Evolutionary conservation across 2,329 filamentous ascomycete genomes (phyloP).

Genomic region (Colletotrichum costaricense): DNA sequence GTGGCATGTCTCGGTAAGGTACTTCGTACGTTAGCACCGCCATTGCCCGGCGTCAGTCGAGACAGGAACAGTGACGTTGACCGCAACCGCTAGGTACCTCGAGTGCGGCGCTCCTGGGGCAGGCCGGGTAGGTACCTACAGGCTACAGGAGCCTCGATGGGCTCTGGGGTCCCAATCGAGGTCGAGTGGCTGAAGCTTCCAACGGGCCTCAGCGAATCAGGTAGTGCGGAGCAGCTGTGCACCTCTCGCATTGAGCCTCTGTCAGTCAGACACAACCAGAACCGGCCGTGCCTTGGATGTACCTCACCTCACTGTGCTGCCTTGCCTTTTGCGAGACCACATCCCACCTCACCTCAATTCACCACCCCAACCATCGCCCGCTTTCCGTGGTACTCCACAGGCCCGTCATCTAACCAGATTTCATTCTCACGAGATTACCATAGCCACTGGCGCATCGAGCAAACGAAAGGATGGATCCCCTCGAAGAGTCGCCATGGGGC

Average conservation of each 20-base stretch:
- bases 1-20: no score
- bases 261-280: constrained; percentile 15
- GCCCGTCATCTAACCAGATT: constrained; percentile 2
- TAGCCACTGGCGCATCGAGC: background rate
- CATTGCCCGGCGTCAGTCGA: background rate
- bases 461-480: constrained; percentile 54
- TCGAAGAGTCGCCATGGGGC: constrained; percentile 66
- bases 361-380: background rate
- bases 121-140: background rate
- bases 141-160: constrained; percentile 11
- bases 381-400: background rate
- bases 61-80: background rate
- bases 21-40: no score
- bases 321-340: constrained; percentile 13
- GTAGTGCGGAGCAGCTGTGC: constrained; percentile 24
- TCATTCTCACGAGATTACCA: background rate
- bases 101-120: background rate
- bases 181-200: constrained; percentile 26
- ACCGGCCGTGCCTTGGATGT: constrained; percentile 13
- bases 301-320: background rate
- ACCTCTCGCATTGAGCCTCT: constrained; percentile 7
- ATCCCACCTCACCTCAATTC: constrained; percentile 4
- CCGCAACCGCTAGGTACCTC: background rate
- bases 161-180: background rate
- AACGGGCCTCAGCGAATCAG: constrained; percentile 23